phyloP scores from a whole-genome alignment of 768 basidiomycete species.

The Boletus patriciae region DNA sequence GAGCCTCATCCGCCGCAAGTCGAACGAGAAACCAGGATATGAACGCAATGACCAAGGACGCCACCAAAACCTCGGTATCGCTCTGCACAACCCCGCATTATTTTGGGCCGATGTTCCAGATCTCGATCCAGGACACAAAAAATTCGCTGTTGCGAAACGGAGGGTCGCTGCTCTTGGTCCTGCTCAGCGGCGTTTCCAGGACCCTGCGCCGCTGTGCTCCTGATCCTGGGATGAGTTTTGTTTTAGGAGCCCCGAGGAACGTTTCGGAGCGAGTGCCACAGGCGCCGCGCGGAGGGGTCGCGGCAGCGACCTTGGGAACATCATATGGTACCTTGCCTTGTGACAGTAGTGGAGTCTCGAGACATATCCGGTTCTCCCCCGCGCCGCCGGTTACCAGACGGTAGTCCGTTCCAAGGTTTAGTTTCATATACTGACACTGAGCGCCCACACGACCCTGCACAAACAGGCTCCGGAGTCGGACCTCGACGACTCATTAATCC shows the following conservation, averaged over 20 bases:
- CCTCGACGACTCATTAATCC: conserved; percentile 7
- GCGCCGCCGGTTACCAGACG: neutral
- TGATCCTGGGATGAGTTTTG: conserved; percentile 7
- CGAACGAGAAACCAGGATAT: neutral
- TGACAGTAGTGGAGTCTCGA: too few relatives aligned
- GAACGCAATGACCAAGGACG: neutral
- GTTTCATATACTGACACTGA: neutral
- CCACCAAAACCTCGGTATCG: conserved; percentile 9
- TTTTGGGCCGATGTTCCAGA: conserved; percentile 28
- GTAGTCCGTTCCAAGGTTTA: neutral
- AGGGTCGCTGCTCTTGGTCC: conserved; percentile 26
- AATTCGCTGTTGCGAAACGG: conserved; percentile 32
- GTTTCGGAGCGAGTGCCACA: conserved; percentile 9
- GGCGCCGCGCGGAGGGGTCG: conserved; percentile 27
- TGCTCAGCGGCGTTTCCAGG: conserved; percentile 33
- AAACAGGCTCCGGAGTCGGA: neutral
- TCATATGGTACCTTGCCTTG: neutral
- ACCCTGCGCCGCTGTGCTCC: conserved; percentile 21
- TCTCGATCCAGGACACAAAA: conserved; percentile 27
- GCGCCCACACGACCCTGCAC: conserved; percentile 1
- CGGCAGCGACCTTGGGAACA: conserved; percentile 12
- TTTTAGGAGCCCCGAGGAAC: conserved; percentile 13
- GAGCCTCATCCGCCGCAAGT: neutral
- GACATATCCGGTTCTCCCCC: neutral
- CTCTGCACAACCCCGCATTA: conserved; percentile 25